Conservation (phyloP, 331 rosid genomes). For the Saraca asoca region DNA sequence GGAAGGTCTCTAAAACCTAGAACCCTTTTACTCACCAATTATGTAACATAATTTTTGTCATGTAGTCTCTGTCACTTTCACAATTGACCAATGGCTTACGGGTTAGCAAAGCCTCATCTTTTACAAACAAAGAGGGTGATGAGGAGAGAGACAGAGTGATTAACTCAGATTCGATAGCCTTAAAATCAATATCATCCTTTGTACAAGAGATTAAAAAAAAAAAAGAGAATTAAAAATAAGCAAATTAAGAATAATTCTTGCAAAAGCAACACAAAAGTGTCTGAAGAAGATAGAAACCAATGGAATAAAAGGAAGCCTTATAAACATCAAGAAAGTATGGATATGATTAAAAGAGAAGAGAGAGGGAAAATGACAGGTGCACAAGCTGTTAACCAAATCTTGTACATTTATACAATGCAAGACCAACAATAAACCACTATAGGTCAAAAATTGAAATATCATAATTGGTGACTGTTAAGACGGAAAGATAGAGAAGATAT, state of each 20-base stretch:
- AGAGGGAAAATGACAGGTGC: neutral
- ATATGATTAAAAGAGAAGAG: neutral
- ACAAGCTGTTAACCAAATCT: neutral
- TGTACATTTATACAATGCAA: neutral
- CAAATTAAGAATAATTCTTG: neutral
- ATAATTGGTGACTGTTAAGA: neutral
- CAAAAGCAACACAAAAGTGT: neutral
- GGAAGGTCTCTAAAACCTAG: no score
- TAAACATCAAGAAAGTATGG: no score
- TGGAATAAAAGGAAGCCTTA: neutral
- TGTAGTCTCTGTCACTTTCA: no score
- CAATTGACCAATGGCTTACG: neutral
- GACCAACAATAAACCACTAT: neutral
- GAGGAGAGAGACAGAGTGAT: neutral
- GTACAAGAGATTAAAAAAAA: neutral
- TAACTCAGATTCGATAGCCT: neutral
- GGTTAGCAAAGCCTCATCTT: neutral
- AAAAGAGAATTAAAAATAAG: neutral
- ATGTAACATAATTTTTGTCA: no score
- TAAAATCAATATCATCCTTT: neutral
- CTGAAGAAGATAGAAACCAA: constrained; percentile 3
- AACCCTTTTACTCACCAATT: no score
- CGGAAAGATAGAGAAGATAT: no score
- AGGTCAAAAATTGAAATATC: neutral
- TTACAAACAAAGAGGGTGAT: neutral